A percentile compares a stretch with the other conserved stretches of the same genome.
Conservation (phyloP, 2,329 filamentous ascomycete genomes). For the Diaporthe helianthi region DNA sequence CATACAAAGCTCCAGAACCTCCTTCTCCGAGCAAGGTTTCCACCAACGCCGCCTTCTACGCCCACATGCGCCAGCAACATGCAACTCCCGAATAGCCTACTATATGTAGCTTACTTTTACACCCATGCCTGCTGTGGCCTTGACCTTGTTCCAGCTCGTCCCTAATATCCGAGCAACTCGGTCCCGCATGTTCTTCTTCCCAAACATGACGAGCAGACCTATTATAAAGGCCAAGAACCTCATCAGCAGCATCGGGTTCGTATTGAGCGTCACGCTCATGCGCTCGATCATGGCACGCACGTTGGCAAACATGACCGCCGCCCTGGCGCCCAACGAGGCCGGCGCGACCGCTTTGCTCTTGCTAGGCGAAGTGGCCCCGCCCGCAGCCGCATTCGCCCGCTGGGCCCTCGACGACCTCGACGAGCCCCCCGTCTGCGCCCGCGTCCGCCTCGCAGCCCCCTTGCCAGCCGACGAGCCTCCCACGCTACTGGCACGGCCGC, state of each 20-base stretch:
- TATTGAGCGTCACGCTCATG: conserved; percentile 57
- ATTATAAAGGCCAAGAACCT: conserved; percentile 79
- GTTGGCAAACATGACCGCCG: conserved; percentile 60
- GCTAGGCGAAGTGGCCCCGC: conserved; percentile 20
- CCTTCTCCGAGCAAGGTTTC: background rate
- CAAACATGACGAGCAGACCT: conserved; percentile 78
- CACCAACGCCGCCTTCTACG: conserved; percentile 14
- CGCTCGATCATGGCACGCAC: conserved; percentile 59
- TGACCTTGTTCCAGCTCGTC: conserved; percentile 80
- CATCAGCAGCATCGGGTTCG: conserved; percentile 64
- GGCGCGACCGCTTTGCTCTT: conserved; percentile 45
- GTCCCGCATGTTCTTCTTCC: conserved; percentile 76
- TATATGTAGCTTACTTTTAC: conserved; percentile 97
- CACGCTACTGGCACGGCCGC: conserved; percentile 41
- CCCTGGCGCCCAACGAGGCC: conserved; percentile 54
- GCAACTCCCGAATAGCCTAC: conserved; percentile 37
- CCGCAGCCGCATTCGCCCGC: conserved; percentile 28
- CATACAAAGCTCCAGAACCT: background rate
- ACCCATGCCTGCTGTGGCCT: conserved; percentile 90
- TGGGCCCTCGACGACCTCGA: conserved; percentile 25
- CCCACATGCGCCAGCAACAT: background rate
- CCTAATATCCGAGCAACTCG: conserved; percentile 73
- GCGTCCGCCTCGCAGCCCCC: conserved; percentile 14
- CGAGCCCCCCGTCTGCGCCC: background rate
- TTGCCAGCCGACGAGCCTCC: conserved; percentile 44